phyloP scores from a whole-genome alignment of 371 early-diverging fungal species.

The Haplosporangium sp. region DNA sequence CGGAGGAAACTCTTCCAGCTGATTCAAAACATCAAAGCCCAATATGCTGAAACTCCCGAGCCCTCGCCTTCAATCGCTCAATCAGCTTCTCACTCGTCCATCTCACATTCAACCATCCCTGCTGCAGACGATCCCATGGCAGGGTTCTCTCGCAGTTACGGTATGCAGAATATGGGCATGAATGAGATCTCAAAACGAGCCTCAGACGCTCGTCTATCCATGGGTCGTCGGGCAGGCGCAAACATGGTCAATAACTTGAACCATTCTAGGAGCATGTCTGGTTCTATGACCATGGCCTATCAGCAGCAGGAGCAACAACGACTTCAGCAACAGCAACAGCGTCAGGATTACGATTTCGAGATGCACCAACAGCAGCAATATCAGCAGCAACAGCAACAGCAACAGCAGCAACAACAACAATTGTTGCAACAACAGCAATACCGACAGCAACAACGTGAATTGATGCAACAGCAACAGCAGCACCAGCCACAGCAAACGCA shows the following conservation, averaged over 20 bases:
- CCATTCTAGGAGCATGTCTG: constrained; percentile 42
- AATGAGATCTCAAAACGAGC: constrained; percentile 33
- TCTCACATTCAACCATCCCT: neutral
- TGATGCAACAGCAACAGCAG: constrained; percentile 24
- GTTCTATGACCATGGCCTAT: constrained; percentile 29
- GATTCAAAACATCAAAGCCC: constrained; percentile 63
- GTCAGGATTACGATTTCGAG: constrained; percentile 8
- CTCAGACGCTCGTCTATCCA: constrained; percentile 42
- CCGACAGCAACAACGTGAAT: constrained; percentile 25
- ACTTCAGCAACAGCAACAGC: constrained; percentile 35
- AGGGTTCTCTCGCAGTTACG: constrained; percentile 41
- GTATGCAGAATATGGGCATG: constrained; percentile 15
- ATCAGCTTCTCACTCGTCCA: neutral
- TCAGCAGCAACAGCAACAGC: constrained; percentile 19
- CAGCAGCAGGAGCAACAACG: constrained; percentile 43
- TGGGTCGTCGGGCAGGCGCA: constrained; percentile 51
- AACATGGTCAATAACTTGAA: constrained; percentile 19
- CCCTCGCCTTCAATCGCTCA: constrained; percentile 19
- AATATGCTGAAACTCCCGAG: constrained; percentile 37
- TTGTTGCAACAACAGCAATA: constrained; percentile 34
- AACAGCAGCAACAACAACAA: constrained; percentile 23
- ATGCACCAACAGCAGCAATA: constrained; percentile 22
- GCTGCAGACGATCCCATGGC: constrained; percentile 5
- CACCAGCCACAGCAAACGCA: constrained; percentile 24
- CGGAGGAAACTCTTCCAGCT: constrained; percentile 81